phyloP scores from a whole-genome alignment of 208 protist species.

The Borovskyia barvae region DNA sequence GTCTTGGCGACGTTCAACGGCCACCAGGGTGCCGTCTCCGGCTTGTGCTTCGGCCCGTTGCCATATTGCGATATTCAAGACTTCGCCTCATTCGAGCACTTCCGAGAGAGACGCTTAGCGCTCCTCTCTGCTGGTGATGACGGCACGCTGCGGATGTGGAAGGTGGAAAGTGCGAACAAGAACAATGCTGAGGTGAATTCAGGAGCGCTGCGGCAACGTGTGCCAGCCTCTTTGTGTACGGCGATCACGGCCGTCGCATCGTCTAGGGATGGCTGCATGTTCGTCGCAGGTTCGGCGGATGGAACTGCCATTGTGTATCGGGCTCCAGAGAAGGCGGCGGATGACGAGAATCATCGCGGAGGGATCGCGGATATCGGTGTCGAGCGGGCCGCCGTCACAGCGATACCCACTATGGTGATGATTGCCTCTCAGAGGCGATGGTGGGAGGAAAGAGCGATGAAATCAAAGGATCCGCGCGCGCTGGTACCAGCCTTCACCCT shows the following conservation, averaged over 20 bases:
- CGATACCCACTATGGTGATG: not conserved
- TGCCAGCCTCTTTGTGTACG: conserved; percentile 35
- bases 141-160: conserved; percentile 44
- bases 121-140: conserved; percentile 44
- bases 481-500: conserved; percentile 33
- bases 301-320: conserved; percentile 64
- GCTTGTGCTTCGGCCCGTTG: conserved; percentile 43
- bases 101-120: conserved; percentile 8
- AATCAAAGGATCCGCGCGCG: not conserved
- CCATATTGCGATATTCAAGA: not conserved
- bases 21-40: conserved; percentile 57
- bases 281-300: conserved; percentile 64
- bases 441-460: too few relatives aligned
- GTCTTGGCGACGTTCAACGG: conserved; percentile 56
- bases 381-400: not conserved
- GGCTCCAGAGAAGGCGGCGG: not conserved
- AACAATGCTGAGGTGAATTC: not conserved
- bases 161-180: conserved; percentile 18
- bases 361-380: not conserved
- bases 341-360: not conserved
- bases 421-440: not conserved
- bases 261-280: conserved; percentile 38
- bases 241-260: conserved; percentile 58
- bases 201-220: not conserved
- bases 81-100: not conserved